phyloP scores from a whole-genome alignment of 495 filamentous ascomycete species.

The Hyaloscypha bicolor region DNA sequence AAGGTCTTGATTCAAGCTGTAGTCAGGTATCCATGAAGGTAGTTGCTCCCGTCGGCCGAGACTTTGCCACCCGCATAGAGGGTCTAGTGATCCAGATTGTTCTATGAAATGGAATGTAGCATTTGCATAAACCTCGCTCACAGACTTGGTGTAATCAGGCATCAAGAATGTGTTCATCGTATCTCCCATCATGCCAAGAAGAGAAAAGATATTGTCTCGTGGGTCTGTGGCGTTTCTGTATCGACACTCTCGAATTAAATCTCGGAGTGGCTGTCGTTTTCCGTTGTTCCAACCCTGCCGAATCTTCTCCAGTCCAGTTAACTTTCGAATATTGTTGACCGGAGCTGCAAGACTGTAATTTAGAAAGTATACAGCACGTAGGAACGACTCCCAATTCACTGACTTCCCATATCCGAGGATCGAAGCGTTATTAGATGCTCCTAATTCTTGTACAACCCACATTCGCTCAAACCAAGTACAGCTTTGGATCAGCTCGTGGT shows the following conservation, averaged over 20 bases:
- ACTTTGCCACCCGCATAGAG: conserved; percentile 13
- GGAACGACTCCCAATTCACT: too few relatives aligned
- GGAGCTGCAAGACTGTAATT: too few relatives aligned
- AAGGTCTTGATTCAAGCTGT: not conserved
- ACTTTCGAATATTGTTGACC: not conserved
- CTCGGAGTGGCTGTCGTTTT: conserved; percentile 11
- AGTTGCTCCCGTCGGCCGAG: not conserved
- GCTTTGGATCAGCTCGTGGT: too few relatives aligned
- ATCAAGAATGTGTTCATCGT: not conserved
- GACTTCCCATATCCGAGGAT: too few relatives aligned
- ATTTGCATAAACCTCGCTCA: conserved; percentile 10
- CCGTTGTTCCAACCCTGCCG: not conserved
- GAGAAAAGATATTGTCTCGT: conserved; percentile 28
- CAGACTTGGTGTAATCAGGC: conserved; percentile 15
- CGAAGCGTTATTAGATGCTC: too few relatives aligned
- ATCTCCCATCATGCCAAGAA: conserved; percentile 21
- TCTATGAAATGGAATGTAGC: conserved; percentile 11
- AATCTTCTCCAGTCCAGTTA: conserved; percentile 14
- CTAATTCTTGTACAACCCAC: too few relatives aligned
- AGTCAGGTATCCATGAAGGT: conserved; percentile 22
- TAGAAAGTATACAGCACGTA: too few relatives aligned
- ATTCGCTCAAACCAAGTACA: too few relatives aligned
- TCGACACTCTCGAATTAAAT: conserved; percentile 20
- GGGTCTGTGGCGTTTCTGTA: conserved; percentile 22
- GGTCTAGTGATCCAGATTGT: conserved; percentile 2